phyloP scores from a whole-genome alignment of 495 filamentous ascomycete species.

The Trichoderma orchidacearum region DNA sequence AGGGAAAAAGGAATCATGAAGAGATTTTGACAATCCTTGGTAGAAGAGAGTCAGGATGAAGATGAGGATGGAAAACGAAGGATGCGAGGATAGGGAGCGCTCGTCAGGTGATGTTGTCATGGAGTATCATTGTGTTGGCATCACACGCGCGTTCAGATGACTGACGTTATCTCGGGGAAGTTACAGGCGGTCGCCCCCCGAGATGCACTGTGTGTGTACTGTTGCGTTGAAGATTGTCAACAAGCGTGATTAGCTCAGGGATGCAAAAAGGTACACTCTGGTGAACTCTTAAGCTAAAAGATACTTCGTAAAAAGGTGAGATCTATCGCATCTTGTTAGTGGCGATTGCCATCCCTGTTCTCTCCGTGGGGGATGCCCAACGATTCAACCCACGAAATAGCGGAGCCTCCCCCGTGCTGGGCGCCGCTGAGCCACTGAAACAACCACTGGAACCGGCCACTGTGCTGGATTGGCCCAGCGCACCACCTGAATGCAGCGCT shows the following conservation, averaged over 20 bases:
- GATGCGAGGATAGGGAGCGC: conserved; percentile 7
- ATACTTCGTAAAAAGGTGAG: neutral
- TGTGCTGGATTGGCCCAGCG: neutral
- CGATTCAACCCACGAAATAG: too few relatives aligned
- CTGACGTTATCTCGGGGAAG: neutral
- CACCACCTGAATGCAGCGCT: too few relatives aligned
- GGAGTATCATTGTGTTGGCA: neutral
- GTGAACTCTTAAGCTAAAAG: neutral
- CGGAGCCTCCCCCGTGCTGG: neutral
- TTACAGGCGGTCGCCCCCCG: neutral
- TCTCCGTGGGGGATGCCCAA: neutral
- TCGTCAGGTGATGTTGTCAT: conserved; percentile 5
- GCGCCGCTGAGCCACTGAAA: neutral
- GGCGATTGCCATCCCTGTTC: neutral
- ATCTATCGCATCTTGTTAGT: neutral
- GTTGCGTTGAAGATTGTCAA: neutral
- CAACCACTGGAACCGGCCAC: neutral
- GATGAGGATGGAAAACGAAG: neutral
- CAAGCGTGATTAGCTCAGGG: neutral
- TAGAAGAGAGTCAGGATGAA: neutral
- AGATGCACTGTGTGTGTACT: neutral
- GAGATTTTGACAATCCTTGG: neutral
- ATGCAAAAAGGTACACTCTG: neutral
- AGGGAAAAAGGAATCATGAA: conserved; percentile 11
- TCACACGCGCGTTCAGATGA: neutral